Base-by-base conservation (phyloP, 2,329 filamentous ascomycete genomes). In the Ceratocystis harringtonii region DNA sequence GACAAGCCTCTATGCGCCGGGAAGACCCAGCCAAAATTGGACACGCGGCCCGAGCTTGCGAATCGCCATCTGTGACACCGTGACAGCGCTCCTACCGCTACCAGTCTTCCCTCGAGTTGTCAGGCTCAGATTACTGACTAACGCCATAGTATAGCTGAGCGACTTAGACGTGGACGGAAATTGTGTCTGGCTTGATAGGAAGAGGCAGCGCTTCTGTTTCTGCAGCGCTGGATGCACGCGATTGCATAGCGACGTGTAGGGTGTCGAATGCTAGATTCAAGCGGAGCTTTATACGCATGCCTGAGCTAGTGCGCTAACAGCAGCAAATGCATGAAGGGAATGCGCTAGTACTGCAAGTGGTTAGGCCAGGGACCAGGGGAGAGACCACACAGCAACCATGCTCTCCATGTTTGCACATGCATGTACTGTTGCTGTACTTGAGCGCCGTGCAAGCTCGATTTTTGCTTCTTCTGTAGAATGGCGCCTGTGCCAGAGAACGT, bases 11-110 rank as follows among this genome's bases (percentile, higher is more conserved):
- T 30, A 32, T 41, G 32, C 55, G 25, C 55, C 55, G 30, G 55
- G n/a, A 58, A 58, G 55, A 8, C 25, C 3, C 55, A 10, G 28
- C 55, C 55, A 58, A 58, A 58, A 58, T 58, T 58, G 55, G 55
- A 32, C 30, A 58, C 55, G 17, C 28, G 55, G 30, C 28, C 55
- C 55, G 55, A 58, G 55, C 55, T 58, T 58, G 30, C 55, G 55
- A 58, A n/a, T 32, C 32, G 55, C 55, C 25, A 36, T 36, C 55
- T 58, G 55, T 58, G 55, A 32, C 55, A 58, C 55, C 55, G 30
- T 58, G 55, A 58, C 55, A 32, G 55, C 28, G 55, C 17, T 58
- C 55, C 55, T 58, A 58, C 55, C 55, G 55, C 55, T 58, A 36
- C 25, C 15, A 30, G 55, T 30, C 55, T 36, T 36, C 32, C 7